Evolutionary conservation across 257 asterid species (phyloP).

Genomic region (Primulina huaijiensis): DNA sequence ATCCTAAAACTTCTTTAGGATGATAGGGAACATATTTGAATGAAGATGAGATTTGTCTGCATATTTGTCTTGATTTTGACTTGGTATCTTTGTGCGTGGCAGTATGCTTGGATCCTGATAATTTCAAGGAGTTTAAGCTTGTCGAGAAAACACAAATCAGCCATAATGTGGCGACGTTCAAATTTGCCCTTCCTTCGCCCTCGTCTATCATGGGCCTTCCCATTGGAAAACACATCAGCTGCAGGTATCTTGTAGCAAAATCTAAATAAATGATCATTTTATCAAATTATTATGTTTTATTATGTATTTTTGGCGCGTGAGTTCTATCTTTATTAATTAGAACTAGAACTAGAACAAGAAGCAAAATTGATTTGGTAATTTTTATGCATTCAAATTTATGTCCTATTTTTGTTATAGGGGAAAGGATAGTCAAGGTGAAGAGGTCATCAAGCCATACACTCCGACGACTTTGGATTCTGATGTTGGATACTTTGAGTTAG

Average conservation of each 20-base stretch:
- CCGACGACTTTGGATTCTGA: constrained; percentile 98
- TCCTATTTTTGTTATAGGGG: constrained; percentile 57
- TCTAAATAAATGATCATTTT: constrained; percentile 11
- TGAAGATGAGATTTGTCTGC: constrained; percentile 15
- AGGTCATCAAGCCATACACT: constrained; percentile 92
- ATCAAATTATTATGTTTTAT: background rate
- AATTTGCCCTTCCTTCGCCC: constrained; percentile 81
- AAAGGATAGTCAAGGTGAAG: constrained; percentile 93
- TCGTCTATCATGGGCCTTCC: constrained; percentile 94
- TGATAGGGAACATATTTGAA: constrained; percentile 4
- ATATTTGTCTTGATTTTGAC: background rate
- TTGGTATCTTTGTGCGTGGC: constrained; percentile 23
- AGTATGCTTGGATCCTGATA: constrained; percentile 86
- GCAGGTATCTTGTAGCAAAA: constrained; percentile 54
- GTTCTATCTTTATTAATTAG: background rate
- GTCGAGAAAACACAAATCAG: constrained; percentile 80
- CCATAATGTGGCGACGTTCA: constrained; percentile 95
- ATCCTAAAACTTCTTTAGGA: background rate
- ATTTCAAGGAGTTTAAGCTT: constrained; percentile 80
- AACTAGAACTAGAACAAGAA: background rate
- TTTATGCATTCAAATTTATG: background rate
- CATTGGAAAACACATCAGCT: constrained; percentile 95
- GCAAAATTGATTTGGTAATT: constrained; percentile 12
- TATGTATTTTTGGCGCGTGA: background rate
- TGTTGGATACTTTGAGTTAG: constrained; percentile 88